A percentile compares a stretch with the other conserved stretches of the same genome.
These are phyloP conservation scores for Tolypocladium inflatum DNA, from an alignment of 2,329 filamentous ascomycete genomes.

Conservation along the genomic window DNA sequence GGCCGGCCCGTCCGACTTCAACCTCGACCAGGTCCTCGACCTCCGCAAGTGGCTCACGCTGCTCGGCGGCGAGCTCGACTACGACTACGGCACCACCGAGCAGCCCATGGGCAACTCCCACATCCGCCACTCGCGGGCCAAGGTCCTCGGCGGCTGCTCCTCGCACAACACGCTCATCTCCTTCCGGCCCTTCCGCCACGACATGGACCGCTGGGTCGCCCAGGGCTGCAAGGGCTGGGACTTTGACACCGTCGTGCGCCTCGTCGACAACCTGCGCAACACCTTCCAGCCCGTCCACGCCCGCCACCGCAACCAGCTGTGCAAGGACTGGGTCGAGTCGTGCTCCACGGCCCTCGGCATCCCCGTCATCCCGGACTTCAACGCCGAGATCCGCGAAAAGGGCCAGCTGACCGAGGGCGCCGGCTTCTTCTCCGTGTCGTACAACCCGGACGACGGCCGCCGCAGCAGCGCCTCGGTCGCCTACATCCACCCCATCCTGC, in stretches of 20 bases:
- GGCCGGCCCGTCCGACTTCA: slow-evolving; percentile 81
- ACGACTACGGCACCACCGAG: slow-evolving; percentile 82
- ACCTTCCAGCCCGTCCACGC: slow-evolving; percentile 83
- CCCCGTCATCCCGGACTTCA: slow-evolving; percentile 78
- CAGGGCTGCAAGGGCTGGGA: slow-evolving; percentile 78
- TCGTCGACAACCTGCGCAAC: slow-evolving; percentile 78
- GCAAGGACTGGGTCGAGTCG: slow-evolving; percentile 79
- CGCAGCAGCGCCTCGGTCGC: slow-evolving; percentile 82
- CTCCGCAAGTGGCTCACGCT: slow-evolving; percentile 81
- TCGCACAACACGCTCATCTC: slow-evolving; percentile 92
- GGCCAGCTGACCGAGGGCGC: slow-evolving; percentile 68
- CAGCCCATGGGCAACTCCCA: slow-evolving; percentile 88
- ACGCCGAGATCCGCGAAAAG: slow-evolving; percentile 66
- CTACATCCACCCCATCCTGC: slow-evolving; percentile 85
- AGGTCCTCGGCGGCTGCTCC: slow-evolving; percentile 86
- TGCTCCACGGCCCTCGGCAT: slow-evolving; percentile 73
- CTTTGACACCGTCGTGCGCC: slow-evolving; percentile 74
- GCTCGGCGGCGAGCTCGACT: slow-evolving; percentile 80
- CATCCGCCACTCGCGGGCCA: slow-evolving; percentile 86
- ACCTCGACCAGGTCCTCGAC: slow-evolving; percentile 77
- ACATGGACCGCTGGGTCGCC: slow-evolving; percentile 74
- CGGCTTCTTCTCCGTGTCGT: slow-evolving; percentile 84
- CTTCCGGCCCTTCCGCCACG: slow-evolving; percentile 84
- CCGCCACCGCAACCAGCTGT: slow-evolving; percentile 81
- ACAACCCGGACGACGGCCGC: slow-evolving; percentile 80